A percentile compares a stretch with the other conserved stretches of the same genome.
Conservation (phyloP, 1,284 basidiomycete species). For the Laetiporus sulphureus region DNA sequence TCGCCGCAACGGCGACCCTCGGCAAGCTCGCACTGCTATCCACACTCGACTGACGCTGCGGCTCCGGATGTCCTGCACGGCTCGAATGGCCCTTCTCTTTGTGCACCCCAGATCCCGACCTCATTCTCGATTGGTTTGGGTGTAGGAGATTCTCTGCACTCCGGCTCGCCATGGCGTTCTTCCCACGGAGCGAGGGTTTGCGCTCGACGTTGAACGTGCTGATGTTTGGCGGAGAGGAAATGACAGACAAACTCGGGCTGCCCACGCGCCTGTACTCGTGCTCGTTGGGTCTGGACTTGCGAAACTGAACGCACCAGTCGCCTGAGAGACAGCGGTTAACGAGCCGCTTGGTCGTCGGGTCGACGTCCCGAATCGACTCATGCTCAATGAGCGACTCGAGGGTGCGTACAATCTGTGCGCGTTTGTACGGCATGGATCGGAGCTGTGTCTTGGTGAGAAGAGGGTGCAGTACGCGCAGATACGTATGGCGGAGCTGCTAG, state of each 20-base stretch:
- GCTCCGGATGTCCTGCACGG: slow-evolving; percentile 20
- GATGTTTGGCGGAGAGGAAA: slow-evolving; percentile 18
- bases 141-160: slow-evolving; percentile 48
- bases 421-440: slow-evolving; percentile 82
- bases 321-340: slow-evolving; percentile 89
- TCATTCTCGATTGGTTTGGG: slow-evolving; percentile 1
- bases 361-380: slow-evolving; percentile 74
- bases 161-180: slow-evolving; percentile 48
- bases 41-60: slow-evolving; percentile 31
- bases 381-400: slow-evolving; percentile 78
- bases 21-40: slow-evolving; percentile 47
- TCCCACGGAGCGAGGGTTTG: slow-evolving; percentile 27
- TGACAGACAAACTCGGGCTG: slow-evolving; percentile 35
- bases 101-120: slow-evolving; percentile 16
- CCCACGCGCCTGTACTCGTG: slow-evolving; percentile 20
- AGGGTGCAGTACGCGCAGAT: slow-evolving; percentile 92
- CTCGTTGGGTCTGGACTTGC: slow-evolving; percentile 34
- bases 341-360: slow-evolving; percentile 82
- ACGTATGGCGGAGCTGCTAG: slow-evolving; percentile 86
- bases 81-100: too few relatives aligned
- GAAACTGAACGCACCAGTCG: slow-evolving; percentile 78
- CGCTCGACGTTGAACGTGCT: slow-evolving; percentile 23
- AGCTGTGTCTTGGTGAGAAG: slow-evolving; percentile 94
- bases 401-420: slow-evolving; percentile 79
- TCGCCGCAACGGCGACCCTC: slow-evolving; percentile 32